A percentile compares a stretch with the other conserved stretches of the same genome.
Evolutionary conservation across 1,284 basidiomycete genomes (phyloP).

Genomic region (Pseudozyma sp.): DNA sequence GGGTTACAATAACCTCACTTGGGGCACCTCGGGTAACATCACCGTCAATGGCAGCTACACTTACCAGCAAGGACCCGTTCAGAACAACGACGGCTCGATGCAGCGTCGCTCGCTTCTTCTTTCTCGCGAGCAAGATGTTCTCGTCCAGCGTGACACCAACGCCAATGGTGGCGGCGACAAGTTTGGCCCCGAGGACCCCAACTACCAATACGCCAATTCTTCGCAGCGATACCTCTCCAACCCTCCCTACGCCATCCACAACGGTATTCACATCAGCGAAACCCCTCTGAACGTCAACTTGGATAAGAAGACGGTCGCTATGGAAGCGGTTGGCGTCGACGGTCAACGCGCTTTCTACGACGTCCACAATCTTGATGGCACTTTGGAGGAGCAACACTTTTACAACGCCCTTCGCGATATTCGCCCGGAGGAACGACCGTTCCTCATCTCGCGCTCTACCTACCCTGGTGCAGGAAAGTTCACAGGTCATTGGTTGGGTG

Average conservation of each 20-base stretch:
- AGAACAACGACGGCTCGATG: slow-evolving; percentile 32
- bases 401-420: slow-evolving; percentile 38
- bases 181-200: slow-evolving; percentile 25
- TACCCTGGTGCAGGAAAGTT: slow-evolving; percentile 54
- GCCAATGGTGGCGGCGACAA: slow-evolving; percentile 7
- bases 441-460: slow-evolving; percentile 55
- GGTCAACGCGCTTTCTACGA: slow-evolving; percentile 45
- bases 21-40: slow-evolving; percentile 78
- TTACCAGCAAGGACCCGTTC: slow-evolving; percentile 27
- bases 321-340: slow-evolving; percentile 70
- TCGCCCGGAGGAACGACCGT: slow-evolving; percentile 52
- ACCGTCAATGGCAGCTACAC: slow-evolving; percentile 75
- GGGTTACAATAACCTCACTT: slow-evolving; percentile 75
- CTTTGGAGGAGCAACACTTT: slow-evolving; percentile 39
- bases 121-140: slow-evolving; percentile 8
- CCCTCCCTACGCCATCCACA: slow-evolving; percentile 78
- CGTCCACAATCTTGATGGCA: slow-evolving; percentile 68
- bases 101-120: slow-evolving; percentile 19
- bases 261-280: slow-evolving; percentile 71
- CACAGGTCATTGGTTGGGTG: slow-evolving; percentile 72
- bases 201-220: slow-evolving; percentile 44
- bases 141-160: slow-evolving; percentile 12
- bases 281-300: slow-evolving; percentile 72
- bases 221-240: slow-evolving; percentile 49
- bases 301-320: slow-evolving; percentile 61